Conservation (phyloP, 495 filamentous ascomycete genomes). For the Penicillium bialowiezense region DNA sequence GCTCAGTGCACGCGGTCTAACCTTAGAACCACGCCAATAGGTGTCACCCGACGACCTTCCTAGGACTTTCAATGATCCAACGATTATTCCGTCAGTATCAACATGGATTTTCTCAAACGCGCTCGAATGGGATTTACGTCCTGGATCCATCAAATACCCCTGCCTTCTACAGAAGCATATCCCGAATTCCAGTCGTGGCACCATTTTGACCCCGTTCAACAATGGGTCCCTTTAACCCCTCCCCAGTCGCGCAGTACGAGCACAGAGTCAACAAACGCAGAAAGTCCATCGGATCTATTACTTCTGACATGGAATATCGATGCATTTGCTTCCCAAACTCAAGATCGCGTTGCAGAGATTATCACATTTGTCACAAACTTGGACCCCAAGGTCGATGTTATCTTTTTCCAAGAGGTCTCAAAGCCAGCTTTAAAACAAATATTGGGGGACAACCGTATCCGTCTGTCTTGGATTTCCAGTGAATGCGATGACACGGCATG, state of each 20-base stretch:
- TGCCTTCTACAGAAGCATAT: too few relatives aligned
- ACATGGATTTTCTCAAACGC: too few relatives aligned
- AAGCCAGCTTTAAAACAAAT: slow-evolving; percentile 9
- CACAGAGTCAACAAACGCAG: neutral
- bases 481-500: slow-evolving; percentile 10
- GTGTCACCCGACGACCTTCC: too few relatives aligned
- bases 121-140: too few relatives aligned
- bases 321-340: neutral
- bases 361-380: slow-evolving; percentile 8
- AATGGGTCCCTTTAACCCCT: too few relatives aligned
- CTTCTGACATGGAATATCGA: slow-evolving; percentile 23
- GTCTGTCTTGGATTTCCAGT: slow-evolving; percentile 15
- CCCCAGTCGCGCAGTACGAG: neutral
- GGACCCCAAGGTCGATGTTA: slow-evolving; percentile 4
- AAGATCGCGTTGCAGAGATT: slow-evolving; percentile 9
- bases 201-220: too few relatives aligned
- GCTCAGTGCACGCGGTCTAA: too few relatives aligned
- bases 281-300: neutral
- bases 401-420: slow-evolving; percentile 25
- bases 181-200: neutral
- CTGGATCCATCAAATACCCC: too few relatives aligned
- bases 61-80: too few relatives aligned
- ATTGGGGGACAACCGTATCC: slow-evolving; percentile 11
- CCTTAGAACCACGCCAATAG: too few relatives aligned
- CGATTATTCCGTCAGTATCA: too few relatives aligned